Evolutionary conservation across 1,284 basidiomycete genomes (phyloP), one percentile per base, ranked within the genome.

Genomic region (Rhizoctonia solani): DNA sequence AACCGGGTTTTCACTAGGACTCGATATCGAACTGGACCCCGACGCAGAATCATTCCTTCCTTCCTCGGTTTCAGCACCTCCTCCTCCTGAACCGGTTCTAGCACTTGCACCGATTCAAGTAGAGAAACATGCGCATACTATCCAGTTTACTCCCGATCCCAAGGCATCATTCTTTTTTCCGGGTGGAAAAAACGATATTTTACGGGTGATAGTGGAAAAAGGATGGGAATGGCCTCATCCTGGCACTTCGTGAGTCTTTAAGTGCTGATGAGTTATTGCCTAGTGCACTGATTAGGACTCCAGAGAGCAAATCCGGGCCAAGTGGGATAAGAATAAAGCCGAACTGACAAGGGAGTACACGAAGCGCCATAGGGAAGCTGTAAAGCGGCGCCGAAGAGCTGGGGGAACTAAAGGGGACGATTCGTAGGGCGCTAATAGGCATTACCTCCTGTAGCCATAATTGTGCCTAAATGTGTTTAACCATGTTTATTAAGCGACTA

Each of bases 261-360:
- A 46, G 44, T 37, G 27, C n/a, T 19, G 21, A n/a, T 21, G 37
- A 16, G 37, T 46, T 9, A 21, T 11, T 50, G n/a, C 5, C 27
- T 47, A n/a, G 23, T 47, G 32, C 23, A 29, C n/a, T 49, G 42
- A 63, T 32, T 47, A 39, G 27, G 27, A 16, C 29, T 30, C 25
- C 39, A 72, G 71, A 21, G 72, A 71, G 13, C 68, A 71, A 25
- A 69, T 71, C 11, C 54, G 71, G 37, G 56, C 56, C 6, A 54
- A 66, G 6, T 72, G 72, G 72, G 71, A 72, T 0, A 42, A 65
- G 44, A 54, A 49, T 25, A 66, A 70, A 42, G 47, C 59, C 19
- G 71, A 71, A 19, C 58, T 72, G 49, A 72, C 71, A 37, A 65
- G 68, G 32, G 69, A 71, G 56, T 72, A 66, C 46, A 68, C 70